Base-by-base conservation (phyloP, 2,329 filamentous ascomycete genomes). In the Ampelomyces quisqualis region DNA sequence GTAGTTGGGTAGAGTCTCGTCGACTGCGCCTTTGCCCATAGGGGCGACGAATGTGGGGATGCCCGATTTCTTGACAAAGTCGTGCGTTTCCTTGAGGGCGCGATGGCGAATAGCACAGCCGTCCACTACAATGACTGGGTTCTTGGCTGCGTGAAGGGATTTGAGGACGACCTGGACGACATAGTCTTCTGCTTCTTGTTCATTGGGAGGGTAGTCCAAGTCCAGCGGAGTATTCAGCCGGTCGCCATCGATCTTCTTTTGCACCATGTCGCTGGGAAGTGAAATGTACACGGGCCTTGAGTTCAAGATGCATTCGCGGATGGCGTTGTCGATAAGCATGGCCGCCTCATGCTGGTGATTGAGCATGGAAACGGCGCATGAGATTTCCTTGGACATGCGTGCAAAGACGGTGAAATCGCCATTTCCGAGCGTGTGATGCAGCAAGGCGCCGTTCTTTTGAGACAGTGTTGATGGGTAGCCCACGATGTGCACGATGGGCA, bases 21-120 rank as follows among this genome's bases (percentile, higher is more conserved):
- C 79, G 32, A 95, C 79, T 14, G 86, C 86, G 13, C 88, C 81
- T 71, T 95, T 95, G 32, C 89, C 89, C 86, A 94, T 94, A 2
- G 89, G 88, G 0, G 88, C 86, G n/a, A 90, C 86, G 56, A 93
- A 94, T 0, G 87, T 85, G 4, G 90, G 89, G 6, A 95, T 73
- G 3, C 80, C 75, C 1, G 87, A 87, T 67, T 84, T 87, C 45
- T 84, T 75, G 36, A 94, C 73, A 11, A 95, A 73, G 6, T 80
- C 78, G 53, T 87, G 81, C 13, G 89, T 82, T 66, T 93, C 88
- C 1, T 80, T 68, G 1, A 90, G 68, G 11, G 86, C 85, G 28
- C 84, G 77, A 61, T 93, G 86, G 22, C 88, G 82, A 50, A 90
- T 82, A 8, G 88, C 85, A 58, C 88, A 93, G 22, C 86, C 87